phyloP scores from a whole-genome alignment of 2,329 filamentous ascomycete species.

The Plenodomus lindquistii region DNA sequence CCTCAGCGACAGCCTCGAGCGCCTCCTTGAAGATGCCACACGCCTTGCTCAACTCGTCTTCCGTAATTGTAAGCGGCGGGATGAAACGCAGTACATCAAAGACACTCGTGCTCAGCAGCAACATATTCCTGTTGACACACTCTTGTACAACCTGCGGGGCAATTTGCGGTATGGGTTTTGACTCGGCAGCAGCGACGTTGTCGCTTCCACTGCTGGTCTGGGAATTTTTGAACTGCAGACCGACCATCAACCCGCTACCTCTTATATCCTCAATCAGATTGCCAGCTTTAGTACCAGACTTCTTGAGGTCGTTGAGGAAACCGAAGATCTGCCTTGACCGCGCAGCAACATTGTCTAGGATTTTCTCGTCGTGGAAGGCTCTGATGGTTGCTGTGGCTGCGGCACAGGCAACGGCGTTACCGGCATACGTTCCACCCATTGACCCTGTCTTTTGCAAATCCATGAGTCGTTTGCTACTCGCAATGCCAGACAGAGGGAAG shows the following conservation, averaged over 20 bases:
- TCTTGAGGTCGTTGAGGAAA: conserved; percentile 28
- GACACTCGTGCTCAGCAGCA: conserved; percentile 34
- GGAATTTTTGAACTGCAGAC: conserved; percentile 30
- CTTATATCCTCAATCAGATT: conserved; percentile 34
- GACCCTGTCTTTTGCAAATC: conserved; percentile 33
- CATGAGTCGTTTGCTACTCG: conserved; percentile 31
- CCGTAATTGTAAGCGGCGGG: conserved; percentile 32
- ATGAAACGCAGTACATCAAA: conserved; percentile 37
- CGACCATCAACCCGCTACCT: conserved; percentile 33
- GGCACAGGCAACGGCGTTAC: conserved; percentile 34
- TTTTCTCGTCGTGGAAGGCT: conserved; percentile 31
- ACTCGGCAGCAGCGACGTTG: conserved; percentile 12
- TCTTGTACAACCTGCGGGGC: conserved; percentile 33
- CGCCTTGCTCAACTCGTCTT: conserved; percentile 29
- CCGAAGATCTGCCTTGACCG: conserved; percentile 32
- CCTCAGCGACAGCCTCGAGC: conserved; percentile 30
- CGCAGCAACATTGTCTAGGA: conserved; percentile 32
- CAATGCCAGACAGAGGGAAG: conserved; percentile 35
- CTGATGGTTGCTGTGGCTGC: conserved; percentile 32
- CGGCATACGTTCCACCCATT: conserved; percentile 37
- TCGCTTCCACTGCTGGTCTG: conserved; percentile 23
- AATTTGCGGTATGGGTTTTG: conserved; percentile 24
- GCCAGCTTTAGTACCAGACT: conserved; percentile 28
- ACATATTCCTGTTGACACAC: conserved; percentile 33
- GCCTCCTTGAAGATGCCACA: conserved; percentile 32